phyloP scores from a whole-genome alignment of 805 yeast genomes.

The Cyberlindnera misumaiensis region DNA sequence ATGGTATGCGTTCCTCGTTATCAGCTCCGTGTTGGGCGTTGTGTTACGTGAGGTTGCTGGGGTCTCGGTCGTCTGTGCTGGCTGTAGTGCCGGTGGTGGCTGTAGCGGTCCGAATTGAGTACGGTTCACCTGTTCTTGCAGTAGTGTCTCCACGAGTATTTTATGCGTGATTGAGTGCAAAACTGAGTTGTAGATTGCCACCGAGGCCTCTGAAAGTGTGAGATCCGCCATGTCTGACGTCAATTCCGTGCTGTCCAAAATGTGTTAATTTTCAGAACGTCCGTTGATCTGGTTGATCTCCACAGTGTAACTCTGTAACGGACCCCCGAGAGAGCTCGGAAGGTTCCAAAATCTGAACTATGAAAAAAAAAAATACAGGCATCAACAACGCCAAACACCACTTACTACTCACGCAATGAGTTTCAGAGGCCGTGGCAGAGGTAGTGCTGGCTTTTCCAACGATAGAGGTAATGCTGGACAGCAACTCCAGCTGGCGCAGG shows the following conservation, averaged over 20 bases:
- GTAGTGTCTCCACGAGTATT: conserved; percentile 8
- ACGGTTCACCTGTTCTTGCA: conserved; percentile 9
- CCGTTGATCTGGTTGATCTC: too few species aligned
- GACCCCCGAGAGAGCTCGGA: not conserved
- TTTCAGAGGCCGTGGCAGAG: conserved; percentile 5
- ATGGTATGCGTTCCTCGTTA: conserved; percentile 14
- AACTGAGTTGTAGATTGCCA: conserved; percentile 5
- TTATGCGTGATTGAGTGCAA: conserved; percentile 9
- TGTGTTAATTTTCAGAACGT: too few species aligned
- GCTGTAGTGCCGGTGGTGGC: conserved; percentile 7
- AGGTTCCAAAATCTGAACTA: not conserved
- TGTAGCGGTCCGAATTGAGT: conserved; percentile 10
- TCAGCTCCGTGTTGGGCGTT: conserved; percentile 16
- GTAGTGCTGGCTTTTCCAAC: conserved; percentile 1
- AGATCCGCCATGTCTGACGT: not conserved
- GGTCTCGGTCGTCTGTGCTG: conserved; percentile 1
- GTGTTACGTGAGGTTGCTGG: conserved; percentile 8
- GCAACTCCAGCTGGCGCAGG: conserved; percentile 13
- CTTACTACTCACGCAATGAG: conserved; percentile 2
- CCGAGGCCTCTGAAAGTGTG: conserved; percentile 6
- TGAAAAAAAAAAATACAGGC: not conserved
- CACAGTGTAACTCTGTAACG: too few species aligned
- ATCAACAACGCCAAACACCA: not conserved
- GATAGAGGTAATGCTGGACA: conserved; percentile 3
- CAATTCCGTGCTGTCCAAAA: too few species aligned